Conservation (phyloP, 2,329 filamentous ascomycete genomes). For the Neofusicoccum laricinum region DNA sequence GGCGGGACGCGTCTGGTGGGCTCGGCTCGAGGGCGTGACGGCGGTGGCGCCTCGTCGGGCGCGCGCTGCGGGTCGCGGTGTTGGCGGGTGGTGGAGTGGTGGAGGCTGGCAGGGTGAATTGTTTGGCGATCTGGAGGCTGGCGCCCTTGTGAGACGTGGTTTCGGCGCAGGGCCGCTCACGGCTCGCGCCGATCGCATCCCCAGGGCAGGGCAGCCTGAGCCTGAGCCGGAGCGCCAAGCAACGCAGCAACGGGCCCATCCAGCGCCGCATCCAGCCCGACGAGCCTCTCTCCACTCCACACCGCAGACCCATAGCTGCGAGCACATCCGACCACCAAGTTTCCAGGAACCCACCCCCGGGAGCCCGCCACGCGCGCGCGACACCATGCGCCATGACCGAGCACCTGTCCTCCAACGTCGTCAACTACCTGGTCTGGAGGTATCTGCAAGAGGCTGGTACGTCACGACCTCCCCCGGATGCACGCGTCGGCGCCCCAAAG, state of each 20-base stretch:
- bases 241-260: constrained; percentile 14
- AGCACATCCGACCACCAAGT: background rate
- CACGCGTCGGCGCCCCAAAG: background rate
- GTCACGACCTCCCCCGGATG: constrained; percentile 6
- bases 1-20: background rate
- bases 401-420: constrained; percentile 57
- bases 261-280: constrained; percentile 10
- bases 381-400: constrained; percentile 42
- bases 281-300: constrained; percentile 15
- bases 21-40: background rate
- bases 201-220: background rate
- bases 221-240: constrained; percentile 11
- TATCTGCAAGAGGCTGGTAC: constrained; percentile 44
- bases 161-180: background rate
- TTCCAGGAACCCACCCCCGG: background rate
- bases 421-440: constrained; percentile 69
- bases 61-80: background rate
- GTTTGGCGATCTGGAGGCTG: background rate
- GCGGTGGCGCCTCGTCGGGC: background rate
- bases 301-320: background rate
- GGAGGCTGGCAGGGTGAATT: background rate
- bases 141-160: constrained; percentile 1
- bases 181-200: constrained; percentile 9
- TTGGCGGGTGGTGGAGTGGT: background rate
- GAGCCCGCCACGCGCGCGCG: constrained; percentile 12